Base-by-base conservation (phyloP, 2,329 filamentous ascomycete genomes). In the Parascedosporium putredinis region DNA sequence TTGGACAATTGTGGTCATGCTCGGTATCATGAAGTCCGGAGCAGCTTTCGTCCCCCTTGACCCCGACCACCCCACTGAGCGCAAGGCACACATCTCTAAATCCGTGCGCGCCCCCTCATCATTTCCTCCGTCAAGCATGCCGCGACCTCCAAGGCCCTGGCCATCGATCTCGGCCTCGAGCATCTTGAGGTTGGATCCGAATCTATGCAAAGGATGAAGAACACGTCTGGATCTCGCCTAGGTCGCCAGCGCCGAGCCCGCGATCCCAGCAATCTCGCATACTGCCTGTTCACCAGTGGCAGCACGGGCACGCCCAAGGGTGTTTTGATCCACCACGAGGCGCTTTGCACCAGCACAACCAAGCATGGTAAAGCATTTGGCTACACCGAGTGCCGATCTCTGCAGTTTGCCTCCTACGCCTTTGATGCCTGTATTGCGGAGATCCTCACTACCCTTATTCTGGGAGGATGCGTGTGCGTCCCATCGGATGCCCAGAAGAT, bases 221-320 rank as follows among this genome's bases (percentile, higher is more conserved):
- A 31, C 7, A 12, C 27, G 7, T 31, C 12, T 12, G 6, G 7
- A 7, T 7, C 27, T 7, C 7, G 27, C 6, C 27, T 31, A 6
- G 6, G 7, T 31, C 27, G 27, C 27, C 27, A 12, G 7, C 6
- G 27, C 6, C 6, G 27, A 6, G 12, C 7, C 27, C 27, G 27
- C 6, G 12, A 31, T 12, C 6, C 27, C 7, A 12, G 27, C 12
- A 12, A 31, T 12, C 27, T 22, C n/a, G 36, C 36, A 6, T 42
- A 42, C 40, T 69, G 74, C 53, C 70, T 76, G 53, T 79, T 78
- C 58, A 79, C 76, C 4, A 78, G 74, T 2, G 76, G 76, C n/a
- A 77, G 69, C 23, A 79, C 76, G 0, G 76, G 76, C 4, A 63
- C 62, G 12, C 76, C 76, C 0, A 79, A 79, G 58, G 75, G 74